Percentiles rank a stretch among this genome's conserved stretches.
These are phyloP conservation scores for Nevesoporus exiguus DNA, from an alignment of 768 basidiomycete genomes.

Conservation along the genomic window DNA sequence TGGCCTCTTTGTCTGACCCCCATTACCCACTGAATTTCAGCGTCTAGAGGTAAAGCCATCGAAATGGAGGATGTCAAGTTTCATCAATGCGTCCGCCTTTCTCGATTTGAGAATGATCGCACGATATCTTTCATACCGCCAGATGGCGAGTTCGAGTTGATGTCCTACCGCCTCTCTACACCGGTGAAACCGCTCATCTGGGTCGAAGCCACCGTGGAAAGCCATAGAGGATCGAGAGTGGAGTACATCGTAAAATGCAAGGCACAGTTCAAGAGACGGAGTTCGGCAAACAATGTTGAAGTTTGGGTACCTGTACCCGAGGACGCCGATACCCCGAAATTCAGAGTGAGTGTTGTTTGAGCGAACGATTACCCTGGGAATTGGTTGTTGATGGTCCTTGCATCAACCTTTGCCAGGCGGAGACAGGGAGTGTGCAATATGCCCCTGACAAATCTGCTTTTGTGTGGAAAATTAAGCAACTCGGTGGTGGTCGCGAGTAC, in stretches of 20 bases:
- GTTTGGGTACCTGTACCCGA: constrained; percentile 99
- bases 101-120: constrained; percentile 97
- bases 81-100: constrained; percentile 97
- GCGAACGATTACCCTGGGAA: neutral
- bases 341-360: constrained; percentile 54
- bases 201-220: constrained; percentile 95
- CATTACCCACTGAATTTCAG: neutral
- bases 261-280: constrained; percentile 96
- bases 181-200: constrained; percentile 94
- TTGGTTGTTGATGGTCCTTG: neutral
- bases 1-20: neutral
- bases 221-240: constrained; percentile 86
- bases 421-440: constrained; percentile 94
- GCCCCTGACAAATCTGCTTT: constrained; percentile 98
- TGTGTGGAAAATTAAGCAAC: constrained; percentile 99
- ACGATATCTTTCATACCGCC: constrained; percentile 99
- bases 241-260: constrained; percentile 96
- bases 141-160: constrained; percentile 97
- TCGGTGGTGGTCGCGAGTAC: constrained; percentile 94
- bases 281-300: constrained; percentile 97
- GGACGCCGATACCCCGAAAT: constrained; percentile 97
- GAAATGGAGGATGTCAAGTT: constrained; percentile 99
- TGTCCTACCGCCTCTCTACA: constrained; percentile 95
- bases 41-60: constrained; percentile 87
- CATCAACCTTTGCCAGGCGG: constrained; percentile 52